Evolutionary conservation across 306 rosid species (phyloP), one percentile per base, ranked within the genome.

Genomic region (Vigna angularis): DNA sequence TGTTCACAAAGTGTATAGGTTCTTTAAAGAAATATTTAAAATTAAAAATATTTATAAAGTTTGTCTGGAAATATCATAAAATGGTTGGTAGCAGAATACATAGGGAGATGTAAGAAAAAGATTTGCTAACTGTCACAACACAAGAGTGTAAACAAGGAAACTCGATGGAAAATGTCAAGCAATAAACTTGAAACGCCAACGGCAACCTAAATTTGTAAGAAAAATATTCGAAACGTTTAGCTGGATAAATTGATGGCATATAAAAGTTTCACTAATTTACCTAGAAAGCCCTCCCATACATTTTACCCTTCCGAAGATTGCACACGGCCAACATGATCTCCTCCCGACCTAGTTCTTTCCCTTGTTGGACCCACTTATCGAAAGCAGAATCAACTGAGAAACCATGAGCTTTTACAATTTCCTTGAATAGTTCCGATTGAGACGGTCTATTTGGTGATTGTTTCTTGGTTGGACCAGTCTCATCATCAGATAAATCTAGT

Each of bases 271-370:
- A 12, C 56, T 6, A 11, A 55, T 82, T 80, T 78, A 94, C 98
- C 98, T 92, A 95, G 74, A 94, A 79, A 79, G 97, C 97, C 88
- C 79, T 83, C 63, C 86, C 88, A 76, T 56, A 92, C 96, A 94
- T 87, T 69, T 55, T 84, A 13, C 88, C 77, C 58, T 3, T 83
- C 2, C 97, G 94, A 68, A 94, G 90, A 82, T 73, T 66, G 58
- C 24, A 4, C 84, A 90, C 30, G 74, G 91, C 78, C 45, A 28
- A 18, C 6, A 79, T 22, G 83, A 94, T 64, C 63, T 88, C 95
- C 17, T 70, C 36, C 53, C 83, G 81, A 63, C 63, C 68, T 68
- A 94, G 16, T 69, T 86, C 84, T 47, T 90, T 89, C 79, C 97
- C 97, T 65, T 88, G 79, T 55, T 83, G 61, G 77, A 82, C 81